phyloP scores from a whole-genome alignment of 2,329 filamentous ascomycete genomes.

The Aspergillus spinulosporus region DNA sequence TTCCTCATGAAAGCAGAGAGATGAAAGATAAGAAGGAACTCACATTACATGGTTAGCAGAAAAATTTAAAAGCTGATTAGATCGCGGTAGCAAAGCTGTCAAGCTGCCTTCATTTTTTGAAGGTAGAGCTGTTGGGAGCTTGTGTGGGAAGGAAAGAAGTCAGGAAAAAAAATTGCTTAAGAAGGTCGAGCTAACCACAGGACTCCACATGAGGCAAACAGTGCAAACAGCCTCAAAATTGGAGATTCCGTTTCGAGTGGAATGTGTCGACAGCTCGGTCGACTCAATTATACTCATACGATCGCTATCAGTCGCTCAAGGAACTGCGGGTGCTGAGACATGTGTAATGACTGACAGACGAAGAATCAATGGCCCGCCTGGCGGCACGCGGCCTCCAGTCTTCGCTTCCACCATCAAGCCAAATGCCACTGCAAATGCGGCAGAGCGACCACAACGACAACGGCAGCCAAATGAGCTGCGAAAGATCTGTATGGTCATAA shows the following conservation, averaged over 20 bases:
- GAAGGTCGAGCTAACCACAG: slow-evolving; percentile 22
- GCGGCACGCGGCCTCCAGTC: slow-evolving; percentile 71
- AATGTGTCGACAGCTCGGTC: slow-evolving; percentile 16
- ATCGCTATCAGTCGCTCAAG: slow-evolving; percentile 10
- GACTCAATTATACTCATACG: slow-evolving; percentile 9
- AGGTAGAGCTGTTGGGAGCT: slow-evolving; percentile 5
- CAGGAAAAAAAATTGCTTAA: slow-evolving; percentile 18
- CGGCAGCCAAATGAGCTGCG: slow-evolving; percentile 71
- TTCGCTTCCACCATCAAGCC: slow-evolving; percentile 56
- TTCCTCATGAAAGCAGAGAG: slow-evolving; percentile 48
- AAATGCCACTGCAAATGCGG: slow-evolving; percentile 48
- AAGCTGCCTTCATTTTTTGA: slow-evolving; percentile 20
- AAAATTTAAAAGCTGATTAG: not conserved
- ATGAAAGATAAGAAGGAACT: slow-evolving; percentile 22
- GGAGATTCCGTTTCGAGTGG: slow-evolving; percentile 36
- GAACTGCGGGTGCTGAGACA: slow-evolving; percentile 19
- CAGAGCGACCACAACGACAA: slow-evolving; percentile 54
- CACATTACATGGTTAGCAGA: slow-evolving; percentile 29
- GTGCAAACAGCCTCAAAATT: slow-evolving; percentile 39
- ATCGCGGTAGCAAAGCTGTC: not conserved
- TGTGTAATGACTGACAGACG: slow-evolving; percentile 74
- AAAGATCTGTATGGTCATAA: slow-evolving; percentile 71
- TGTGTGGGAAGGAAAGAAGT: slow-evolving; percentile 18
- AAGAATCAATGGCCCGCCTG: slow-evolving; percentile 83
- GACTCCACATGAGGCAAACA: slow-evolving; percentile 36